Evolutionary conservation across 2,329 filamentous ascomycete genomes (phyloP).

Genomic region (Colletotrichum euphorbiae): DNA sequence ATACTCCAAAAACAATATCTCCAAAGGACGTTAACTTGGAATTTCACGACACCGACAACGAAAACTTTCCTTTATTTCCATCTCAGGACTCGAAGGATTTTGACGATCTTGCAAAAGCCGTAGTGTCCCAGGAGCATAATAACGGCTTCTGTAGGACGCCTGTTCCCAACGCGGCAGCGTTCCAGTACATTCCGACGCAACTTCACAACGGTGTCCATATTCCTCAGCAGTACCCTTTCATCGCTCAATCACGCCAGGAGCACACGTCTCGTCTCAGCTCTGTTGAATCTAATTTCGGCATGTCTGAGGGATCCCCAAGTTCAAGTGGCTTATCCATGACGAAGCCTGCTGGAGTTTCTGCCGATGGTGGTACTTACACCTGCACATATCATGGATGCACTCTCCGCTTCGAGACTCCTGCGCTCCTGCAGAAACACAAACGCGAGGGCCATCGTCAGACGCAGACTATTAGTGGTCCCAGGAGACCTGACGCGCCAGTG

Average conservation of each 20-base stretch:
- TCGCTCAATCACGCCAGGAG: slow-evolving; percentile 51
- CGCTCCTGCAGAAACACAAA: slow-evolving; percentile 93
- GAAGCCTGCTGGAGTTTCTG: slow-evolving; percentile 71
- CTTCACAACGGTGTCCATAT: slow-evolving; percentile 55
- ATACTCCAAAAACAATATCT: slow-evolving; percentile 86
- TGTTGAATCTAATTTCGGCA: slow-evolving; percentile 52
- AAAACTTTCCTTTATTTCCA: slow-evolving; percentile 79
- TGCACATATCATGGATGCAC: slow-evolving; percentile 95
- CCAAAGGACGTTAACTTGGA: slow-evolving; percentile 92
- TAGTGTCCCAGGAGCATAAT: background rate
- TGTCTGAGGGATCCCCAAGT: slow-evolving; percentile 41
- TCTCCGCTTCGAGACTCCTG: slow-evolving; percentile 87
- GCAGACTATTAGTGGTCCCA: slow-evolving; percentile 60
- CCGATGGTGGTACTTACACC: slow-evolving; percentile 91
- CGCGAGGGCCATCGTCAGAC: slow-evolving; percentile 88
- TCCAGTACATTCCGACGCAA: slow-evolving; percentile 49
- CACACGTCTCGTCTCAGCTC: slow-evolving; percentile 56
- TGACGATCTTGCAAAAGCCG: slow-evolving; percentile 50
- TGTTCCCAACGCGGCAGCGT: slow-evolving; percentile 2
- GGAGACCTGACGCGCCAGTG: slow-evolving; percentile 51
- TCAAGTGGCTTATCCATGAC: slow-evolving; percentile 48
- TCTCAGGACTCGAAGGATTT: slow-evolving; percentile 63
- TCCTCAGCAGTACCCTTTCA: slow-evolving; percentile 65
- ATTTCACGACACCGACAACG: slow-evolving; percentile 80
- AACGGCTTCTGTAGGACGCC: slow-evolving; percentile 1